Evolutionary conservation across 1,284 basidiomycete genomes (phyloP), one percentile per base, ranked within the genome.

Genomic region (Cutaneotrichosporon sp.): DNA sequence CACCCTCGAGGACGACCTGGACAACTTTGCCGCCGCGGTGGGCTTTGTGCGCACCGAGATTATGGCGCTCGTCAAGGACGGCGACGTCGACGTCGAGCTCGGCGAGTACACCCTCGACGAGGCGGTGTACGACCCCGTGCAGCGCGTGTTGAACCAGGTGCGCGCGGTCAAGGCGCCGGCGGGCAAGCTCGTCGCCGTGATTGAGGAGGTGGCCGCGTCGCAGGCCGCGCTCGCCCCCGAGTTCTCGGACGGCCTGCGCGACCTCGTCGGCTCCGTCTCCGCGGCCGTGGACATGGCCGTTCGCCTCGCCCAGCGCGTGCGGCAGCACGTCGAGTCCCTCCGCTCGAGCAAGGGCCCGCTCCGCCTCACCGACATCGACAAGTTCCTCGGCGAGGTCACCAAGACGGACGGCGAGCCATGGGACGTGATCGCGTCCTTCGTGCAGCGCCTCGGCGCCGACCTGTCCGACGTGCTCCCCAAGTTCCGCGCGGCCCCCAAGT

Each of bases 211-310:
- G 20, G 85, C 86, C 4, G 82, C 86, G 54, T 86, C 87, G 22
- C 88, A 87, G 7, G 78, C 85, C 0, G 91, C 91, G 0, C 82
- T 95, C 45, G 88, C 87, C 64, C 79, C 86, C 0, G 84, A 88
- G 60, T 80, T 92, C 14, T 82, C 90, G 3, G 84, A 87, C 3
- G 87, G 88, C 46, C 84, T 95, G 65, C 86, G 88, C 65, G 83
- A 85, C 1, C 79, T 95, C 18, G 87, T 85, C 59, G 86, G 87
- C 58, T 83, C 86, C 20, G 86, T 91, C 2, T 87, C 89, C 0
- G 90, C 92, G 67, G 84, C 93, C 2, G 87, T 91, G 65, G 91
- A 94, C 78, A 91, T 95, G 71, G 90, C 91, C 69, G 89, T 95
- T 61, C 89, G 92, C 90, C 84, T 97, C 54, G 93, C 92, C 0